Conservation (phyloP, 306 rosid genomes). For the Pyrus communis region DNA sequence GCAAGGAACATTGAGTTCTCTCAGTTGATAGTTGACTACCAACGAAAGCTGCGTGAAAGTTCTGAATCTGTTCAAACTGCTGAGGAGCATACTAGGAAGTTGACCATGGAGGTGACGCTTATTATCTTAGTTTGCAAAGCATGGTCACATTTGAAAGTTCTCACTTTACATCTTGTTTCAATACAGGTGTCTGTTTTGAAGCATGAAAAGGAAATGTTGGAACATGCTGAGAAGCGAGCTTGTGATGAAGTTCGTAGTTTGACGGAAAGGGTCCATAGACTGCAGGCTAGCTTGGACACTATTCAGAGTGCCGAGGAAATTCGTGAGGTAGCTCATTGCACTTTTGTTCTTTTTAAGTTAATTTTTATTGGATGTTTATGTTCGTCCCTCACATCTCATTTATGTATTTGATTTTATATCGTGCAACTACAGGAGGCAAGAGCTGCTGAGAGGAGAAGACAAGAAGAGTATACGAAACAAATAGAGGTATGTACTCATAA, state of each 20-base stretch:
- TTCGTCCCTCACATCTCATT: not conserved
- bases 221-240: slow-evolving; percentile 91
- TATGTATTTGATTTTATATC: not conserved
- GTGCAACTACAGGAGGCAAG: slow-evolving; percentile 69
- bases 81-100: slow-evolving; percentile 65
- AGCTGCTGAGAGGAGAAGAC: slow-evolving; percentile 72
- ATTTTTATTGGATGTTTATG: not conserved
- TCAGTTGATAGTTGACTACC: slow-evolving; percentile 74
- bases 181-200: slow-evolving; percentile 60
- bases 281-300: slow-evolving; percentile 84
- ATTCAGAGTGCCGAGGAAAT: slow-evolving; percentile 77
- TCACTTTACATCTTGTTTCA: slow-evolving; percentile 3
- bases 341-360: not conserved
- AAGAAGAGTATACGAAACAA: slow-evolving; percentile 60
- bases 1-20: slow-evolving; percentile 87
- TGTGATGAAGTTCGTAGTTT: slow-evolving; percentile 65
- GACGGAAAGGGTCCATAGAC: slow-evolving; percentile 72
- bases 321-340: slow-evolving; percentile 57
- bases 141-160: not conserved
- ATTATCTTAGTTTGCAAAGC: not conserved
- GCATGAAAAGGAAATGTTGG: slow-evolving; percentile 72
- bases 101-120: slow-evolving; percentile 63
- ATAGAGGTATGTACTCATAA: slow-evolving; percentile 49
- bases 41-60: slow-evolving; percentile 71
- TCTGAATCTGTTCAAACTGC: slow-evolving; percentile 68